phyloP scores from a whole-genome alignment of 73 alveolate species.

The Paramecium biaurelia region DNA sequence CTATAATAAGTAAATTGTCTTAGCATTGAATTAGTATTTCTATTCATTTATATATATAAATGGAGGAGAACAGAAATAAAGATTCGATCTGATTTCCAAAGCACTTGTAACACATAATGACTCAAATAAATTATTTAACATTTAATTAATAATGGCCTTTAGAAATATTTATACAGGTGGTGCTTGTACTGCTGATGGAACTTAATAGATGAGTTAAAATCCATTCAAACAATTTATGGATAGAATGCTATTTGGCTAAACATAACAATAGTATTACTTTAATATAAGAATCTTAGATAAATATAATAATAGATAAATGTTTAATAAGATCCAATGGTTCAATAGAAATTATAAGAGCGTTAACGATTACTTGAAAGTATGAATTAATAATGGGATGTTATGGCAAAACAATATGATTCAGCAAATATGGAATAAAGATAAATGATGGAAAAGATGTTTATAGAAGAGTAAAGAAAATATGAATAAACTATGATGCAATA shows the following conservation, averaged over 20 bases:
- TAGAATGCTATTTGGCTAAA: slow-evolving; percentile 49
- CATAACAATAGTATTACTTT: slow-evolving; percentile 45
- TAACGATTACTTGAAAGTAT: slow-evolving; percentile 11
- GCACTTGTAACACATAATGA: slow-evolving; percentile 20
- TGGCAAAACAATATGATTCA: slow-evolving; percentile 43
- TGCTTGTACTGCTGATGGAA: slow-evolving; percentile 62
- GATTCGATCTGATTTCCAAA: neutral
- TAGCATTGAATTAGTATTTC: neutral
- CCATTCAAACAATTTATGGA: slow-evolving; percentile 60
- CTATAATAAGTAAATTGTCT: neutral
- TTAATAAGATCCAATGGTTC: neutral
- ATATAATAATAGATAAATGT: neutral
- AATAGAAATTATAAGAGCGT: neutral
- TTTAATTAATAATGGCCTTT: neutral
- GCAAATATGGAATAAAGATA: slow-evolving; percentile 31
- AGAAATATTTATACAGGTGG: slow-evolving; percentile 52
- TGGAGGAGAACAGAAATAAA: neutral
- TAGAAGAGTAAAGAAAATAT: slow-evolving; percentile 1
- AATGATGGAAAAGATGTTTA: slow-evolving; percentile 26
- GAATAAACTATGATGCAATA: neutral
- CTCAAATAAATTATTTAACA: slow-evolving; percentile 3
- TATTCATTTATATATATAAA: neutral
- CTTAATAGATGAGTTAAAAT: slow-evolving; percentile 27
- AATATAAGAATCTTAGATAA: slow-evolving; percentile 34
- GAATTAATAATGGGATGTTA: slow-evolving; percentile 47